Evolutionary conservation across 2,329 filamentous ascomycete species (phyloP), one percentile per base, ranked within the genome.

Genomic region (Fusarium denticulatum): DNA sequence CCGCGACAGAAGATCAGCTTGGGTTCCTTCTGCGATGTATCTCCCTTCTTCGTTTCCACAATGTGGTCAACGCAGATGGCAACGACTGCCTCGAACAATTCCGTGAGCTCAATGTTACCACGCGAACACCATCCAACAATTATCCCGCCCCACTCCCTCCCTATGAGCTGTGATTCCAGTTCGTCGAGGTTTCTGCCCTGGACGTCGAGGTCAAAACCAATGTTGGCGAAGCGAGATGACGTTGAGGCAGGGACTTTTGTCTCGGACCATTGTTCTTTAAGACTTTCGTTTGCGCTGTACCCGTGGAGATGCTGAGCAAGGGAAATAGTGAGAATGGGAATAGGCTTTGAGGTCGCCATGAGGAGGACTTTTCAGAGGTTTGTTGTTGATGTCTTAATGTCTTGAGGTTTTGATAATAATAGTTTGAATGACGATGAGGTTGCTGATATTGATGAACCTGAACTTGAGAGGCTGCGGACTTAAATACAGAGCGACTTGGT

Each of bases 1-100:
- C 64, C 53, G 1, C 63, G 63, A 18, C 64, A 72, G 11, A 72
- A 72, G 1, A 72, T 72, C 1, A 72, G 68, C 26, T 40, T 72
- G 1, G 69, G 68, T 14, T 72, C 52, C 10, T 32, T 36, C 5
- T 16, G 15, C 3, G 26, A 42, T 3, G 2, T 2, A 10, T 56
- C 12, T 1, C 42, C 53, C 16, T 60, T 53, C 47, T 36, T 72
- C 12, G 10, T 50, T 15, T 53, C 22, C 1, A 64, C 57, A 2
- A 56, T n/a, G 9, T 64, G 34, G 30, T 72, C 47, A 9, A 52
- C 34, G 3, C 63, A 72, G 32, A 40, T 5, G 5, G 18, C 4
- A 16, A 72, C 34, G 7, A 47, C 39, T 0, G 68, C 20, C 12
- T 71, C 68, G 0, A 71, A 71, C 1, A 71, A 47, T 3, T 72